Evolutionary conservation across 768 basidiomycete species (phyloP).

Genomic region (Lentinula lateritia): DNA sequence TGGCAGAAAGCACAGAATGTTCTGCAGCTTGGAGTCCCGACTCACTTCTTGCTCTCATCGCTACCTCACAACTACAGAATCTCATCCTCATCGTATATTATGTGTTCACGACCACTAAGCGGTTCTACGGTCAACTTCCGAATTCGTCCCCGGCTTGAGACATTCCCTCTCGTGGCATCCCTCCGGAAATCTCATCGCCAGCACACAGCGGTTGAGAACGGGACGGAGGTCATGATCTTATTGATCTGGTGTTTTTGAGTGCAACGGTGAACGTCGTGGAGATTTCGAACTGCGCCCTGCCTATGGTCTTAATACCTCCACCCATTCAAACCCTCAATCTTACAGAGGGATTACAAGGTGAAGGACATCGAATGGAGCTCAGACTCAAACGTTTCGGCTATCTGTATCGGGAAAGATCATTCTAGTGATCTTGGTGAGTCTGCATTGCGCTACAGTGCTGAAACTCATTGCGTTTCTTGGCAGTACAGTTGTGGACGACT

Average conservation of each 20-base stretch:
- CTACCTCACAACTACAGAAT: slow-evolving; percentile 55
- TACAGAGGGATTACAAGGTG: slow-evolving; percentile 66
- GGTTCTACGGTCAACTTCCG: slow-evolving; percentile 76
- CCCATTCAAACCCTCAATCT: slow-evolving; percentile 23
- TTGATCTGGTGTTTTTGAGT: slow-evolving; percentile 89
- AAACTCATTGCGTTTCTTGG: slow-evolving; percentile 7
- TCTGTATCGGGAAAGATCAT: slow-evolving; percentile 70
- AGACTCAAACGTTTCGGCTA: slow-evolving; percentile 77
- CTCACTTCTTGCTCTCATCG: slow-evolving; percentile 74
- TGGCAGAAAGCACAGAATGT: too few species aligned
- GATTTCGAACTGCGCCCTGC: slow-evolving; percentile 64
- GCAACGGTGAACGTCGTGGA: slow-evolving; percentile 89
- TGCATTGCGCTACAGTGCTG: neutral
- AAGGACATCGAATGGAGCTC: slow-evolving; percentile 81
- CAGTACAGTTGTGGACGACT: slow-evolving; percentile 91
- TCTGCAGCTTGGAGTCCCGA: slow-evolving; percentile 90
- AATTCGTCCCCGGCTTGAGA: slow-evolving; percentile 78
- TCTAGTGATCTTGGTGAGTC: slow-evolving; percentile 63
- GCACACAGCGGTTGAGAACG: slow-evolving; percentile 78
- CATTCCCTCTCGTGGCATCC: slow-evolving; percentile 81
- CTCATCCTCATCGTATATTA: slow-evolving; percentile 46
- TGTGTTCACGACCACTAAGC: slow-evolving; percentile 76
- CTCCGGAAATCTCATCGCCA: slow-evolving; percentile 78
- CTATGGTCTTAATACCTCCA: slow-evolving; percentile 27
- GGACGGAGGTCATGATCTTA: slow-evolving; percentile 66